These are phyloP conservation scores for Aspergillus piperis DNA, from an alignment of 2,329 filamentous ascomycete species.

Conservation along the genomic window DNA sequence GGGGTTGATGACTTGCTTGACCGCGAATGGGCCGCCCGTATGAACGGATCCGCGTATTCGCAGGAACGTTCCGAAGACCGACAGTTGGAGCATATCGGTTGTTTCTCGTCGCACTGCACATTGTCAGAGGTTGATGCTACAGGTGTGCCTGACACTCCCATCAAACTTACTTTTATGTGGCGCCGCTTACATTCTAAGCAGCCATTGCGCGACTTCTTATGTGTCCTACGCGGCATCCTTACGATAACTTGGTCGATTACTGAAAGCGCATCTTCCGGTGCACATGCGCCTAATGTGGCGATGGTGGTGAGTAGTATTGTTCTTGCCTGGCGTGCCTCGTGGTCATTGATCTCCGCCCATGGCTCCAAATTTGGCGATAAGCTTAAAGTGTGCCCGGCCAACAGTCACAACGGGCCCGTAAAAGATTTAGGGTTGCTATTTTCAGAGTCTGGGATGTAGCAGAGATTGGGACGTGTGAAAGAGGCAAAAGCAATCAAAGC, in stretches of 20 bases:
- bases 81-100: conserved; percentile 38
- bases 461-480: background rate
- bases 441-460: background rate
- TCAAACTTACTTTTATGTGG: conserved; percentile 38
- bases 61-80: conserved; percentile 23
- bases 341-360: background rate
- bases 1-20: background rate
- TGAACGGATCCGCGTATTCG: conserved; percentile 14
- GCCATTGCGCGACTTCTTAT: conserved; percentile 43
- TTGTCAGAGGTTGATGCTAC: background rate
- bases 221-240: conserved; percentile 29
- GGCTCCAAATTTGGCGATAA: background rate
- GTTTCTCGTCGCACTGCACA: conserved; percentile 36
- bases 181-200: conserved; percentile 42
- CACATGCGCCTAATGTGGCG: background rate
- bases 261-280: background rate
- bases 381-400: background rate
- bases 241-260: background rate
- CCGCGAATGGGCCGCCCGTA: background rate
- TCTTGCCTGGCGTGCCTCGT: background rate
- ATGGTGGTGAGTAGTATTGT: background rate
- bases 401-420: background rate
- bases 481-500: background rate
- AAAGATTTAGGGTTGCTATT: background rate
- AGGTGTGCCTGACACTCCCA: background rate